Base-by-base conservation (phyloP, 2,329 filamentous ascomycete genomes). In the Alternaria arbusti region DNA sequence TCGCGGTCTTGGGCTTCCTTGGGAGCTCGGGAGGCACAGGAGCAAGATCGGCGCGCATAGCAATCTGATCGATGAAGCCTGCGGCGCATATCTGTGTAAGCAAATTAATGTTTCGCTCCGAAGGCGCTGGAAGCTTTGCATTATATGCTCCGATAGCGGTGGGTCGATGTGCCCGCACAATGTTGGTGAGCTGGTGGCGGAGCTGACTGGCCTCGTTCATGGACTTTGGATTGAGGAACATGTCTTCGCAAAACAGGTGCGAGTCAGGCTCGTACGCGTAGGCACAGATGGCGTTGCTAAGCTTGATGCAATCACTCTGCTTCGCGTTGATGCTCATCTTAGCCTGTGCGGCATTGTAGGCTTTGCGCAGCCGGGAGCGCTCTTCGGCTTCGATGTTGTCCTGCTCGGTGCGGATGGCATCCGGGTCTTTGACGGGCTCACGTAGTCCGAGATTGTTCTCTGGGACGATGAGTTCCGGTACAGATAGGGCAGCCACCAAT, bases 31-130 rank as follows among this genome's bases (percentile, higher is more conserved):
- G 75, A 1, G 92, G 91, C 12, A 86, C 86, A 1, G 93, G 92
- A 0, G 93, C 86, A n/a, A 93, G 84, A 79, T 99, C 95, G 5
- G 92, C 93, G 64, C 96, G 92, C 70, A 98, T 94, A 49, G 96
- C 96, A 44, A 99, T 87, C 70, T 97, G 92, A 80, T 99, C 96
- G 74, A 98, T 89, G 82, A 97, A 98, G 1, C 95, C 96, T 0
- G 93, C 91, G 0, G 95, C 93, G 22, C 93, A 89, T 82, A 98
- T 96, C 76, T 97, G 93, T 79, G 96, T 97, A 26, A 99, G 84
- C 1, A 93, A 89, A 50, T 90, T 89, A 26, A 96, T 84, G 74
- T 79, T 90, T 69, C 89, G 91, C 7, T 89, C 82, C 0, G 87
- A 87, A 83, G 86, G 83, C 76, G 89, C 76, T 78, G 87, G 80